Evolutionary conservation across 2,329 filamentous ascomycete genomes (phyloP).

Genomic region (Colletotrichum lupini): DNA sequence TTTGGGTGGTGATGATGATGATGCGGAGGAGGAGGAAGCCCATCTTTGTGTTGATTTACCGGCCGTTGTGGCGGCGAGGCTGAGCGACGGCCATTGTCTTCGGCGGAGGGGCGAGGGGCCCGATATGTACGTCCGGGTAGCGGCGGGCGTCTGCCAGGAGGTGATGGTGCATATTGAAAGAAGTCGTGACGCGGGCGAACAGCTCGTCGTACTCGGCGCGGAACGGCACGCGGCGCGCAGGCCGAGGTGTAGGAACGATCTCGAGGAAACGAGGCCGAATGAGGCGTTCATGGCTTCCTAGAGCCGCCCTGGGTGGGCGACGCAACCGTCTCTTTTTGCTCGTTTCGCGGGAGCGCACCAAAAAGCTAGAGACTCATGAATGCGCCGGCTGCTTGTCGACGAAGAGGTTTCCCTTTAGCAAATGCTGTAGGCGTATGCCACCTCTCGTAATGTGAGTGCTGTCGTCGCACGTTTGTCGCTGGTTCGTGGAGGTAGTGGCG

Average conservation of each 20-base stretch:
- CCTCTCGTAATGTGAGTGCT: not conserved
- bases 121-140: conserved; percentile 14
- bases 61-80: conserved; percentile 1
- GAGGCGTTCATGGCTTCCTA: conserved; percentile 35
- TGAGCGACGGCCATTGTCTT: conserved; percentile 22
- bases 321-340: too few relatives aligned
- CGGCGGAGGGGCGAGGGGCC: conserved; percentile 6
- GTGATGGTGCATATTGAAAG: conserved; percentile 17
- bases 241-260: conserved; percentile 30
- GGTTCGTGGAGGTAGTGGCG: not conserved
- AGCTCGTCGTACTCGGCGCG: not conserved
- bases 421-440: not conserved
- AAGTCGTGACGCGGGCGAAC: not conserved
- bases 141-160: not conserved
- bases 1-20: conserved; percentile 24
- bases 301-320: not conserved
- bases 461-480: not conserved
- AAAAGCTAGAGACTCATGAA: conserved; percentile 26
- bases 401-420: too few relatives aligned
- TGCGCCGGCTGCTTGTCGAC: conserved; percentile 17
- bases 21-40: conserved; percentile 8
- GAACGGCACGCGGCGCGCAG: conserved; percentile 19
- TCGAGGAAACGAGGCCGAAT: conserved; percentile 29
- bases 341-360: conserved; percentile 20
- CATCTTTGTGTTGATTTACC: not conserved